These are phyloP conservation scores for Penicillium lividum DNA, from an alignment of 495 filamentous ascomycete species.

Conservation along the genomic window DNA sequence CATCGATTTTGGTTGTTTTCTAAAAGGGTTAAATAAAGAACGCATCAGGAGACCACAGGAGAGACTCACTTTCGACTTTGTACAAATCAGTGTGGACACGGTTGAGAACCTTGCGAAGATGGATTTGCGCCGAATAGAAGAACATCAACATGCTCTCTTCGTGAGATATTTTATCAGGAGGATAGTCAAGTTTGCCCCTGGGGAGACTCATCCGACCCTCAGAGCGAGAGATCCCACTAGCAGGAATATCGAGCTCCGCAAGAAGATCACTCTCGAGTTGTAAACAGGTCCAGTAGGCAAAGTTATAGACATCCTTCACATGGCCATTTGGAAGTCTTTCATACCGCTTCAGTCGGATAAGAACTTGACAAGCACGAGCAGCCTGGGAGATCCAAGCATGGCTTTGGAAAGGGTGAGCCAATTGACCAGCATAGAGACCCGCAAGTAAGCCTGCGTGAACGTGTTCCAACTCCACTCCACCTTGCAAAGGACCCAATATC, in stretches of 20 bases:
- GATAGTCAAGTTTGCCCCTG: slow-evolving; percentile 37
- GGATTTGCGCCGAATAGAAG: slow-evolving; percentile 84
- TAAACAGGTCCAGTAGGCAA: slow-evolving; percentile 92
- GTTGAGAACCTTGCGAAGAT: slow-evolving; percentile 83
- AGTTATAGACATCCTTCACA: slow-evolving; percentile 57
- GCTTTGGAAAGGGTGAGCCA: slow-evolving; percentile 86
- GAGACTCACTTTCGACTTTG: slow-evolving; percentile 50
- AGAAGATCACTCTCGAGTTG: slow-evolving; percentile 96
- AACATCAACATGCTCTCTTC: slow-evolving; percentile 58
- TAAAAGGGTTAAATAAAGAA: neutral
- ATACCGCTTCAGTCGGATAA: slow-evolving; percentile 63
- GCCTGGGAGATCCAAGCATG: slow-evolving; percentile 84
- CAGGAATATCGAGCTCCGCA: slow-evolving; percentile 82
- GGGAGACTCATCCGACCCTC: slow-evolving; percentile 70
- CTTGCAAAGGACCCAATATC: slow-evolving; percentile 80
- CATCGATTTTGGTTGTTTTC: slow-evolving; percentile 30
- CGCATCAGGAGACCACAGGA: too few relatives aligned
- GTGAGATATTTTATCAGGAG: slow-evolving; percentile 38
- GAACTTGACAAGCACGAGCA: slow-evolving; percentile 70
- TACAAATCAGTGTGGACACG: slow-evolving; percentile 79
- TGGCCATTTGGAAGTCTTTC: slow-evolving; percentile 28
- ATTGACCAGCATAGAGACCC: slow-evolving; percentile 83
- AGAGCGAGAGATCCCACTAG: slow-evolving; percentile 71
- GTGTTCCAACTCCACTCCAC: slow-evolving; percentile 74
- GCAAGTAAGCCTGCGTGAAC: slow-evolving; percentile 86